Base-by-base conservation (phyloP, 768 basidiomycete species). In the Fibroporia radiculosa region DNA sequence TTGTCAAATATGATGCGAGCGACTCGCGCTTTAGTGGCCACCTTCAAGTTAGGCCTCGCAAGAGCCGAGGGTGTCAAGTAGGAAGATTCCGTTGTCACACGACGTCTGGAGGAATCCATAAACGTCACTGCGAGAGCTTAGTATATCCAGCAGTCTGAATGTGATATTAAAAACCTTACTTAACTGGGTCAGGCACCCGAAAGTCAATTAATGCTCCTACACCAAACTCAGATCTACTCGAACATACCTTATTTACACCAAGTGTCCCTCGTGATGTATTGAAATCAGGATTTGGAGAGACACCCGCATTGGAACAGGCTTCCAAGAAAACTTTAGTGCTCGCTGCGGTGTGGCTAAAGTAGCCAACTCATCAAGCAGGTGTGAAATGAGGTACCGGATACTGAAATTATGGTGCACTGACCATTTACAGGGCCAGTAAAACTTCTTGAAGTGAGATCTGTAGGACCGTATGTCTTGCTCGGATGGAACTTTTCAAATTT, bases 11-110 rank as follows among this genome's bases (percentile, higher is more conserved):
- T 42, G 12, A 88, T 59, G 24, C 69, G 74, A 11, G 78, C 82
- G 2, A 75, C 81, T 6, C 69, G 69, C 0, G 80, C 75, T 38
- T 70, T 62, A 18, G 74, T 72, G 2, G 72, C 72, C 16, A 88
- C 74, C 22, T 68, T 80, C 20, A 88, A 67, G 50, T 87, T 87
- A 5, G 75, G 75, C 28, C 84, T 69, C 4, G 69, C 66, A 4
- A 86, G 69, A 3, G 85, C 83, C 0, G 78, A 68, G 1, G 71
- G 62, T 0, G 82, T 84, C 26, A 87, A 71, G 55, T 86, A 87
- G 0, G 80, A 81, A 1, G 71, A 63, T 55, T 85, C 82, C 1
- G 79, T 69, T 1, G 82, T 78, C 6, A 80, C 78, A 0, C 84
- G 74, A 44, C 65, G 62, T 26, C 69, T 68, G 10, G 66, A 68